These are phyloP conservation scores for Aspergillus sp. DNA, from an alignment of 2,329 filamentous ascomycete species.

Conservation along the genomic window DNA sequence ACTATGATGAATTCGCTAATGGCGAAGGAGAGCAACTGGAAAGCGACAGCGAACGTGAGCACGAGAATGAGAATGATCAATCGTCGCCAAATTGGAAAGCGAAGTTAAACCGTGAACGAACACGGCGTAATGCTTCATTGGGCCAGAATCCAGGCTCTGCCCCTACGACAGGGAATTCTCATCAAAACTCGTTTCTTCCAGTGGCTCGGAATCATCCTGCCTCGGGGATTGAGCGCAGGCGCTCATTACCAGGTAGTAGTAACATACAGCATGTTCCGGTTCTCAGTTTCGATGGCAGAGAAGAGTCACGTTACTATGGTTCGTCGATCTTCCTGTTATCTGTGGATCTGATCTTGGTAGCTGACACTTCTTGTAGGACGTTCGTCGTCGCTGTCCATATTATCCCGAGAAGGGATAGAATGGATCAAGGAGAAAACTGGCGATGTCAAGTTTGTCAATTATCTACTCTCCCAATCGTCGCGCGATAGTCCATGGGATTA, in stretches of 20 bases:
- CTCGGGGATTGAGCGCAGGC: conserved; percentile 10
- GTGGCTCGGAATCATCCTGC: conserved; percentile 3
- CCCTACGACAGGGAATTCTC: neutral
- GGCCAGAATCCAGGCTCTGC: conserved; percentile 2
- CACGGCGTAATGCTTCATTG: conserved; percentile 2
- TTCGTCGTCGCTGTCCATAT: conserved; percentile 90
- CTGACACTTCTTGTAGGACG: conserved; percentile 51
- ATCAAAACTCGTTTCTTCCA: conserved; percentile 15
- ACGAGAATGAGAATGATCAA: conserved; percentile 35
- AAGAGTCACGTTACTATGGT: conserved; percentile 78
- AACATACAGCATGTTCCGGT: conserved; percentile 60
- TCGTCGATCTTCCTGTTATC: conserved; percentile 1
- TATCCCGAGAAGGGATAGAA: conserved; percentile 89
- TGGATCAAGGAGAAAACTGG: conserved; percentile 96
- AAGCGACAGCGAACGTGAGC: conserved; percentile 8
- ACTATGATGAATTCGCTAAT: conserved; percentile 24
- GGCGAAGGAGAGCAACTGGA: conserved; percentile 13
- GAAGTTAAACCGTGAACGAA: conserved; percentile 22
- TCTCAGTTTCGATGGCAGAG: conserved; percentile 76
- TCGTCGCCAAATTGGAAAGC: conserved; percentile 26
- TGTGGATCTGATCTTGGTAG: neutral
- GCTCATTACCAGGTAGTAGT: conserved; percentile 35
- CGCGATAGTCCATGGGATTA: conserved; percentile 85
- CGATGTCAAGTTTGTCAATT: conserved; percentile 79
- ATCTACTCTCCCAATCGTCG: conserved; percentile 72